Base-by-base conservation (phyloP, 140 eudicot species). In the Cichorium intybus region DNA sequence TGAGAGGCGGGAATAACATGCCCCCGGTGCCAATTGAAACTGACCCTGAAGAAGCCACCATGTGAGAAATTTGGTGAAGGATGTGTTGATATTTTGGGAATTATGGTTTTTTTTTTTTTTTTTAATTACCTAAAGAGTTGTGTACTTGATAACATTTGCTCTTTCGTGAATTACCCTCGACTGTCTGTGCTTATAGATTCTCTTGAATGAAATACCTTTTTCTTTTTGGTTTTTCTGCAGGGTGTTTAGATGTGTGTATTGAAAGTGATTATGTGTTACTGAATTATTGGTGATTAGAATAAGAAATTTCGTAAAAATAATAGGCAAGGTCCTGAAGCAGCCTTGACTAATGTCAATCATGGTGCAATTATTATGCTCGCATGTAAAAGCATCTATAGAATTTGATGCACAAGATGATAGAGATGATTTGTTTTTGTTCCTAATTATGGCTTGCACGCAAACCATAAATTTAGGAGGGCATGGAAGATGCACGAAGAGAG, bases 41-140 rank as follows among this genome's bases (percentile, higher is more conserved):
- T 5, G 96, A 85, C 65, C 73, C 88, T 5, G 96, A 87, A 70
- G 97, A 83, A 82, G 86, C 91, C 67, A 73, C 85, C 46, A 69
- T 82, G 87, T 87, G 78, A 83, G 73, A 74, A 47, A 22, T 20
- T 1, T 7, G 49, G 10, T 31, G 46, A 28, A 62, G 52, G 10
- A 68, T 56, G 7, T 34, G 68, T 59, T 60, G 53, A 59, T 70
- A 70, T 52, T 60, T 59, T 51, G 65, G 58, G 37, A 75, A 39
- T 68, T 67, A 7, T 51, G 70, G 56, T 75, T 68, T 43, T 34
- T 17, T 23, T 68, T 66, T 17, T 23, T 68, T 66, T 52, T 60
- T 49, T 57, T 68, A 51, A 28, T 74, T 39, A 50, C 74, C 60
- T 66, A 59, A 46, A 67, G 48, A 67, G 29, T 75, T 62, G 56